These are phyloP conservation scores for Flaveria ramosissima DNA, from an alignment of 129 eudicot species.

Conservation along the genomic window DNA sequence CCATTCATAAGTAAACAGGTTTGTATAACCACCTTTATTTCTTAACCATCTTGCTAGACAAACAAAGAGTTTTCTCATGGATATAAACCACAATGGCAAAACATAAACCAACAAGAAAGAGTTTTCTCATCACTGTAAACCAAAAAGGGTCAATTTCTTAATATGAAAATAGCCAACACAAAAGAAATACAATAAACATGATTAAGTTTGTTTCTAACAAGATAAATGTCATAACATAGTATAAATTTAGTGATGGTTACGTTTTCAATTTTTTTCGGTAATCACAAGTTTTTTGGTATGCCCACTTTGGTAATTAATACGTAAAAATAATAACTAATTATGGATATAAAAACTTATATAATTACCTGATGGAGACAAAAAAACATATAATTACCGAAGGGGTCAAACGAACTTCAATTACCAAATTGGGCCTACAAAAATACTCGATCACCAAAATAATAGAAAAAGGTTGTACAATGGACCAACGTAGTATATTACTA, in stretches of 20 bases:
- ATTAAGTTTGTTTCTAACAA: slow-evolving; percentile 4
- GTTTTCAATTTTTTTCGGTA: background rate
- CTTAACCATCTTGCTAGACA: slow-evolving; percentile 12
- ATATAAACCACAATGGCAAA: slow-evolving; percentile 4
- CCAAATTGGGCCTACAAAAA: background rate
- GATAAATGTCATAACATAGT: background rate
- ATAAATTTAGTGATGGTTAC: background rate
- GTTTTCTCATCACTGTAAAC: background rate
- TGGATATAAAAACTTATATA: slow-evolving; percentile 1
- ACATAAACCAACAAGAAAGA: slow-evolving; percentile 1
- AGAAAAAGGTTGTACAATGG: background rate
- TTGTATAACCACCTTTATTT: background rate
- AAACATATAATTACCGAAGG: background rate
- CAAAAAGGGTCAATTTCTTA: background rate
- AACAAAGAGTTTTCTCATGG: background rate
- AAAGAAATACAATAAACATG: slow-evolving; percentile 9
- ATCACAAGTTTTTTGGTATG: background rate
- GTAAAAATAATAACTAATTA: background rate
- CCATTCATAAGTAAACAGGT: background rate
- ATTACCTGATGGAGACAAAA: background rate
- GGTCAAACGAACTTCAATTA: background rate
- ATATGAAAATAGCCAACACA: slow-evolving; percentile 18
- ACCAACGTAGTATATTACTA: slow-evolving; percentile 5
- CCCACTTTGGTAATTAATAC: background rate
- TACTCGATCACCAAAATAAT: background rate